Conservation (phyloP, 768 basidiomycete species). For the Pholiota conissans region DNA sequence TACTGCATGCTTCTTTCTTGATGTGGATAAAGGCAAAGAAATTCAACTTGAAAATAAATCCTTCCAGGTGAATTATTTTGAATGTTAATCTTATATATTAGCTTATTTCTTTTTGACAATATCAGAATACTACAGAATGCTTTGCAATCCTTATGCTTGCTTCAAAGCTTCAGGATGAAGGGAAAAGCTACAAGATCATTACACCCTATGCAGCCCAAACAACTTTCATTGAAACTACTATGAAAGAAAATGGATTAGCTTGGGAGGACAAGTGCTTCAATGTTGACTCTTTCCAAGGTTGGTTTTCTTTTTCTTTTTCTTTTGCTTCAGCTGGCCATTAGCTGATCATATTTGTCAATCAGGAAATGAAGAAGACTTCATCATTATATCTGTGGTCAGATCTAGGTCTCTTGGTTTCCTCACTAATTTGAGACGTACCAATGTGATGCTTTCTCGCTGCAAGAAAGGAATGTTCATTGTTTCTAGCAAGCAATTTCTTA, state of each 20-base stretch:
- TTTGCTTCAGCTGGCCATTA: not conserved
- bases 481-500: slow-evolving; percentile 60
- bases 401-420: slow-evolving; percentile 65
- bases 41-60: slow-evolving; percentile 30
- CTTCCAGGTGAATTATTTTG: slow-evolving; percentile 30
- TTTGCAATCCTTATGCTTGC: slow-evolving; percentile 59
- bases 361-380: slow-evolving; percentile 86
- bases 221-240: slow-evolving; percentile 50
- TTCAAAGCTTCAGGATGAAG: slow-evolving; percentile 48
- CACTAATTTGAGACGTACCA: slow-evolving; percentile 61
- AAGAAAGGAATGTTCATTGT: slow-evolving; percentile 78
- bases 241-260: slow-evolving; percentile 50
- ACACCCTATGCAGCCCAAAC: slow-evolving; percentile 84
- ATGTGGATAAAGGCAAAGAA: slow-evolving; percentile 45
- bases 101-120: too few relatives aligned
- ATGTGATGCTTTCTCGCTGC: slow-evolving; percentile 88
- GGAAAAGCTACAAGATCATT: slow-evolving; percentile 61
- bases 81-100: not conserved
- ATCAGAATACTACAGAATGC: slow-evolving; percentile 66
- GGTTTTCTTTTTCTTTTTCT: slow-evolving; percentile 6
- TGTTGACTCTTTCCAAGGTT: slow-evolving; percentile 87
- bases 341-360: not conserved
- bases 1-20: slow-evolving; percentile 64
- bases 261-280: slow-evolving; percentile 80
- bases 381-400: slow-evolving; percentile 73